A percentile compares a stretch with the other conserved stretches of the same genome.
These are phyloP conservation scores for Sarcomyxa edulis DNA, from an alignment of 768 basidiomycete genomes.

Conservation along the genomic window DNA sequence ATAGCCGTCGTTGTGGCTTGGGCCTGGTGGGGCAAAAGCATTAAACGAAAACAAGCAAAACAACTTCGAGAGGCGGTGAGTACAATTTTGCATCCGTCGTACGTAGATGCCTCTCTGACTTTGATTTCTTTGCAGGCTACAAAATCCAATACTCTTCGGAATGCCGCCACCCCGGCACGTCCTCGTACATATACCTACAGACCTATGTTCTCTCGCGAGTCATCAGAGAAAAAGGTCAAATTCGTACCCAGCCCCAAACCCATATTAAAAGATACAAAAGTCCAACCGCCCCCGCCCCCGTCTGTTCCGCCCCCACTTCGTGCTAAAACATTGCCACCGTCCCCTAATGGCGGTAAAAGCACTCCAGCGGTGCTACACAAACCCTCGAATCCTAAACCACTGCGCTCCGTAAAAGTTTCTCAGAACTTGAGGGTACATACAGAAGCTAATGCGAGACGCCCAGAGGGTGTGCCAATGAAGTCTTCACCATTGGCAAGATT, in stretches of 20 bases:
- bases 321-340: too few relatives aligned
- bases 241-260: too few relatives aligned
- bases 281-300: too few relatives aligned
- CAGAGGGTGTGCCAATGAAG: constrained; percentile 1
- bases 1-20: constrained; percentile 36
- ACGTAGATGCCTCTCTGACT: neutral
- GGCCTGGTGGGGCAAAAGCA: constrained; percentile 39
- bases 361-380: constrained; percentile 5
- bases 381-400: constrained; percentile 10
- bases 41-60: constrained; percentile 29
- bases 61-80: constrained; percentile 20
- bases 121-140: constrained; percentile 11
- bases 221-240: constrained; percentile 30
- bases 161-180: constrained; percentile 25
- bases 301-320: too few relatives aligned
- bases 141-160: constrained; percentile 36
- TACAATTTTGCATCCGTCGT: neutral
- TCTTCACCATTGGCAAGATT: constrained; percentile 8
- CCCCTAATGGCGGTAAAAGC: constrained; percentile 10
- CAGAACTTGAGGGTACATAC: constrained; percentile 6
- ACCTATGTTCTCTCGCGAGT: constrained; percentile 18
- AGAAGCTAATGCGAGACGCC: neutral
- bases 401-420: constrained; percentile 10
- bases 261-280: too few relatives aligned
- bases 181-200: constrained; percentile 19